phyloP scores from a whole-genome alignment of 352 stramenopile species.

The Lagenidium giganteum region DNA sequence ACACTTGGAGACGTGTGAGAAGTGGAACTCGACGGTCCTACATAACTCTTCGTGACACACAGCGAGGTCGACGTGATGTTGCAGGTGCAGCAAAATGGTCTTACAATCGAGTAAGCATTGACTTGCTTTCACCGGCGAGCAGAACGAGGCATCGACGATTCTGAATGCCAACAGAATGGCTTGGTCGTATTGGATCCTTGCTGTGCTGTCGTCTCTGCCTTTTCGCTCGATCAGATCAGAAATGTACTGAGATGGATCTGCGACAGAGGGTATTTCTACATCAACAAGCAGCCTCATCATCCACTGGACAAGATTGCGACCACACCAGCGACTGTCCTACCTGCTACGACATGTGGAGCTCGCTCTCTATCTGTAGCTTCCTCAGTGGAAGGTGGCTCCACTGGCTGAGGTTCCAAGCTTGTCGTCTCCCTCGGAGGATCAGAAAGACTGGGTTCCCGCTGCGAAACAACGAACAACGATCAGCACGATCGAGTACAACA shows the following conservation, averaged over 20 bases:
- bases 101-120: slow-evolving; percentile 22
- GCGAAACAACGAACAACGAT: no score
- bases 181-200: slow-evolving; percentile 11
- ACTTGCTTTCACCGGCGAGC: slow-evolving; percentile 15
- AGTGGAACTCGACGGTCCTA: slow-evolving; percentile 22
- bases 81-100: slow-evolving; percentile 20
- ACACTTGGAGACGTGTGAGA: slow-evolving; percentile 20
- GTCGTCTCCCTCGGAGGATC: no score
- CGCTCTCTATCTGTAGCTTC: no score
- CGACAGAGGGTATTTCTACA: slow-evolving; percentile 1
- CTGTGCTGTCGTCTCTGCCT: slow-evolving; percentile 6
- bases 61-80: slow-evolving; percentile 20
- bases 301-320: slow-evolving; percentile 1
- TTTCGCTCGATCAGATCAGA: slow-evolving; percentile 7
- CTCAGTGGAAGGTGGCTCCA: no score
- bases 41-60: slow-evolving; percentile 20
- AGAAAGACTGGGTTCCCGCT: slow-evolving; percentile 10
- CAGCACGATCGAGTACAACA: no score
- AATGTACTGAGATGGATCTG: slow-evolving; percentile 8
- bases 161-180: slow-evolving; percentile 13
- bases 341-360: no score
- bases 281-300: neutral
- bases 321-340: neutral
- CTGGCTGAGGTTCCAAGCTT: no score
- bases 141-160: slow-evolving; percentile 28